A percentile compares a stretch with the other conserved stretches of the same genome.
These are phyloP conservation scores for Pezicula neosporulosa DNA, from an alignment of 2,329 filamentous ascomycete species.

Conservation along the genomic window DNA sequence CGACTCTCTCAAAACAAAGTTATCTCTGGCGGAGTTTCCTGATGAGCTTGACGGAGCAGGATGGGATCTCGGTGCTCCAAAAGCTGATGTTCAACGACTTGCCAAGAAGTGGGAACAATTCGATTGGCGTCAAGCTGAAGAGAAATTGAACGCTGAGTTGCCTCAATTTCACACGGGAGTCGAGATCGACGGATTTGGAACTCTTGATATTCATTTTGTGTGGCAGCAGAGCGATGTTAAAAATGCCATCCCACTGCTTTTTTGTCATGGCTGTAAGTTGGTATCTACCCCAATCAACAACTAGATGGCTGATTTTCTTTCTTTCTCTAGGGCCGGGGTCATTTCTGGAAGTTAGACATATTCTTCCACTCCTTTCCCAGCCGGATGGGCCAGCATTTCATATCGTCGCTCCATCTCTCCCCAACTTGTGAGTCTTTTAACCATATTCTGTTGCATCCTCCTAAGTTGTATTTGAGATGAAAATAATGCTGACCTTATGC, in stretches of 20 bases:
- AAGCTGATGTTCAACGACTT: constrained; percentile 57
- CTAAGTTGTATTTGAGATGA: too few relatives aligned
- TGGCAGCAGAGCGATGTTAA: constrained; percentile 48
- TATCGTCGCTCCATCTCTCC: constrained; percentile 54
- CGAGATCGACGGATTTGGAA: constrained; percentile 53
- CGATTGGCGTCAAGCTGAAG: constrained; percentile 60
- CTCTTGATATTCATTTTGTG: constrained; percentile 61
- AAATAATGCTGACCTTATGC: too few relatives aligned
- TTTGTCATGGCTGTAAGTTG: constrained; percentile 53
- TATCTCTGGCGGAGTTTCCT: constrained; percentile 50
- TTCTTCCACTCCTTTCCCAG: constrained; percentile 47
- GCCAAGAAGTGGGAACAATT: constrained; percentile 54
- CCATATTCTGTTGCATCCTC: too few relatives aligned
- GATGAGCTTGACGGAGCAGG: constrained; percentile 48
- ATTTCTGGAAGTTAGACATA: constrained; percentile 62
- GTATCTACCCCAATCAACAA: neutral
- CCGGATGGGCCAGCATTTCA: constrained; percentile 44
- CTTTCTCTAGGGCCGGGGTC: constrained; percentile 55
- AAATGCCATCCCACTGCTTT: constrained; percentile 55
- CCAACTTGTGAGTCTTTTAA: constrained; percentile 34
- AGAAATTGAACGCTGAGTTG: constrained; percentile 51
- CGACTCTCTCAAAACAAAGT: constrained; percentile 50
- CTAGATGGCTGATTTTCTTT: constrained; percentile 10
- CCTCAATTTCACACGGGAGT: constrained; percentile 55
- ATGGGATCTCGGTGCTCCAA: constrained; percentile 58